phyloP scores from a whole-genome alignment of 148 eudicot species.

The Cornus controversa region DNA sequence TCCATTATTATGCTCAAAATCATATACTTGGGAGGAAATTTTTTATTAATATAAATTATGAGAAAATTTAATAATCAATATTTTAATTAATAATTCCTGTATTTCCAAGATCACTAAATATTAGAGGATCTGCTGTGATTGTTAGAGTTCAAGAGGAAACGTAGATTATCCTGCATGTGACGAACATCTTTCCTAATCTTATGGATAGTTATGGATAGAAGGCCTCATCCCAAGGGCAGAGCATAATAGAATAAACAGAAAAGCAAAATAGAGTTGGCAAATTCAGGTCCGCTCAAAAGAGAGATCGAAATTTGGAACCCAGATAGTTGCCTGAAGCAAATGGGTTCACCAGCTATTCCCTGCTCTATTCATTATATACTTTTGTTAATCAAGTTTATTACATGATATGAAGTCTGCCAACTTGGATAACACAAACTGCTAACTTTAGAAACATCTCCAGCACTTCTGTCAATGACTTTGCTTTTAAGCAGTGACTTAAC shows the following conservation, averaged over 20 bases:
- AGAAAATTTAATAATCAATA: too few relatives aligned
- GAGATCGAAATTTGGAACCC: too few relatives aligned
- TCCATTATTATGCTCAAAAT: too few relatives aligned
- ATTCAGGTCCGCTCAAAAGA: neutral
- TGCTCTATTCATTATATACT: too few relatives aligned
- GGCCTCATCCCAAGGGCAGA: neutral
- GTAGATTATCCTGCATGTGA: neutral
- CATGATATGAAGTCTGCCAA: neutral
- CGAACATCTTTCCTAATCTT: neutral
- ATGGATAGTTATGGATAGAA: neutral
- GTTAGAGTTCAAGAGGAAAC: neutral
- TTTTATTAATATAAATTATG: too few relatives aligned
- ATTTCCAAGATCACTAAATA: too few relatives aligned
- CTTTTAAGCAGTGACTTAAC: neutral
- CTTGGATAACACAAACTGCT: neutral
- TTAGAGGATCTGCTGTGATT: too few relatives aligned
- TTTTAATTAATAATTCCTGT: too few relatives aligned
- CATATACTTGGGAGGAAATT: too few relatives aligned
- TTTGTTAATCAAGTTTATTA: neutral
- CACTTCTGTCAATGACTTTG: neutral
- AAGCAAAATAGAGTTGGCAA: neutral
- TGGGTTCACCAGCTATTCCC: too few relatives aligned
- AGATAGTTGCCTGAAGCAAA: too few relatives aligned
- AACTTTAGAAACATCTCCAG: neutral
- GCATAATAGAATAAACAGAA: neutral